Evolutionary conservation across 1,284 basidiomycete genomes (phyloP), one percentile per base, ranked within the genome.

Genomic region (Takashimella tepidaria): DNA sequence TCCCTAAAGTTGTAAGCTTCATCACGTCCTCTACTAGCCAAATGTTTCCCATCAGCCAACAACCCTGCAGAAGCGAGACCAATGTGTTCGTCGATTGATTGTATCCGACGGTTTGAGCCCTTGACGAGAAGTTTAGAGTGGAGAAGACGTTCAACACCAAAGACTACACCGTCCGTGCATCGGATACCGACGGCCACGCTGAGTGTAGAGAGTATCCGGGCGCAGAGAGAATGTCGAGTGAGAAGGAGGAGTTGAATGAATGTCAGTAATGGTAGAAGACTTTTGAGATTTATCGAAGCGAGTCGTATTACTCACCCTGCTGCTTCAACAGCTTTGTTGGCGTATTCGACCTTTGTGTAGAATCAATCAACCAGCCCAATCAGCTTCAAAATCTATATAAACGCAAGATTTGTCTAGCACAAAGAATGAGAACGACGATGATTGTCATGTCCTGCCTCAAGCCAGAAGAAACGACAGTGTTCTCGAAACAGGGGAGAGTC

Each of bases 91-190:
- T 98, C 96, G 61, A 98, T 80, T 16, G 87, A 90, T 69, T 92
- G 89, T 76, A 98, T 97, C 65, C 96, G 83, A 64, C 87, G 82
- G 79, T 98, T 98, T 46, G 87, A 85, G 49, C 88, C 91, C 44
- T 93, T 92, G 3, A 99, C 89, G 41, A 98, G 82, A 49, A 98
- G 84, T 77, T 98, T 98, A 41, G 92, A 96, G 74, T 95, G 91
- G n/a, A 98, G 83, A 49, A 98, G 83, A 75, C 98, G 97, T 82
- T 99, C 96, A 16, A 98, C 92, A 8, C 92, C 96, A 41, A 98
- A 79, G 13, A 99, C 84, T 54, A 98, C 79, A 31, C 96, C 96
- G 69, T 96, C 92, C 73, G 90, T 92, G 69, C 91, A 88, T 70
- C 89, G 85, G 46, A 99, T 80, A 27, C 92, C 93, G 60, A 95